Base-by-base conservation (phyloP, 306 rosid genomes). In the Calophaca sinica region DNA sequence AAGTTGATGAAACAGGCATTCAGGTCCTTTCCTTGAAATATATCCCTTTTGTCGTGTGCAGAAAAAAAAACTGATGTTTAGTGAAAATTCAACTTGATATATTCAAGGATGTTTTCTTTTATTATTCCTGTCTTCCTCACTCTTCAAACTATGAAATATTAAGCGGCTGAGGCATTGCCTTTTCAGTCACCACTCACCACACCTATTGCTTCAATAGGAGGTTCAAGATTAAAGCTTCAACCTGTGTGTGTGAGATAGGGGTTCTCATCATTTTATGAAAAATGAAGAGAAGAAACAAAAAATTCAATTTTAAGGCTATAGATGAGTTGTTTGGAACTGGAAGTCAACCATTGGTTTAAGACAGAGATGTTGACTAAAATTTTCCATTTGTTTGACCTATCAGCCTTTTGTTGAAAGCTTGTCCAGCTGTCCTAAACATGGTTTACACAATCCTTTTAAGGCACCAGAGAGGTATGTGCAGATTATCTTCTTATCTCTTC, bases 381-480 rank as follows among this genome's bases (percentile, higher is more conserved):
- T 58, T 63, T 74, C 32, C 49, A 28, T 36, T 28, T 82, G 55
- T 39, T 87, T 75, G 58, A 75, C 85, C 68, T 61, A 39, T 73
- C 84, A 91, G 96, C 98, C 98, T 13, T 91, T 87, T 72, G 93
- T 90, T 60, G 80, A 91, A 85, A 91, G 98, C 87, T 88, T 94
- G 87, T 66, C 90, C 80, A 82, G 76, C 82, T 94, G 98, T 73
- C 97, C 98, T 9, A 94, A 94, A 75, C 98, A 91, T 75, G 98
- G 98, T 72, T 78, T 94, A 8, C 98, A 94, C 82, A 94, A 94
- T 79, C 98, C 98, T 7, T 91, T 94, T 79, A 94, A 94, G 88
- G 88, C 89, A 44, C 98, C 98, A 2, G 96, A 94, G 88, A 90
- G 98, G 98, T 94, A 72, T 62, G 84, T 61, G 61, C 80, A 70